Evolutionary conservation across 208 protist species (phyloP), one percentile per base, ranked within the genome.

Genomic region (Leishmania braziliensis): DNA sequence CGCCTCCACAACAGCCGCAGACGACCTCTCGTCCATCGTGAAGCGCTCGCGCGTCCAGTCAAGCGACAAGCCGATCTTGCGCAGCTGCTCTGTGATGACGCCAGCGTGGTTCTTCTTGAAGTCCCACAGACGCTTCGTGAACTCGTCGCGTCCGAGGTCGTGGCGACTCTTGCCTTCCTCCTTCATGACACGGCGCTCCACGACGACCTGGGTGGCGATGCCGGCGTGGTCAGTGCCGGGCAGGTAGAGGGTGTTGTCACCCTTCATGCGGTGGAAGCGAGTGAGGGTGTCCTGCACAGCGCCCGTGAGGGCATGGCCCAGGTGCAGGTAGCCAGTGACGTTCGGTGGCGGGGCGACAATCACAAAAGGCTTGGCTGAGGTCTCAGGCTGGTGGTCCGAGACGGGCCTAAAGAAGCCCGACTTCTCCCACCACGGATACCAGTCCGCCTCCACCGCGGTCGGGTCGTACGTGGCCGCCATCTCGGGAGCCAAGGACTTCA

Each of bases 191-290:
- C 98, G 94, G 84, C 99, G 99, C 88, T 99, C 99, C 4, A 99
- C 99, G 3, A 99, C 99, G 18, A 98, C 95, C 93, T 99, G 99
- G 50, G 99, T 99, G 53, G 99, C 98, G 88, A 99, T 99, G 84
- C 98, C 99, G 48, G 99, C 99, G 92, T 99, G 99, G 89, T 99
- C 99, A 43, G 96, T 99, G 74, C 99, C 99, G 54, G 99, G 99
- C 66, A 99, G 82, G 94, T 99, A 99, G 20, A 99, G 93, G 4
- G 96, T 97, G 85, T 98, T 93, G 72, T 99, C 91, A 74, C 99
- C 99, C 48, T 88, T 90, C 99, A 99, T 99, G 66, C 98, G 91
- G 72, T 99, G 94, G 88, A 96, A 99, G 82, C 99, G 95, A 43
- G 93, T 93, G 48, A 99, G 85, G n/a, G 95, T 91, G 89, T 99